Evolutionary conservation across 2,329 filamentous ascomycete species (phyloP).

Genomic region (Rachicladosporium sp.): DNA sequence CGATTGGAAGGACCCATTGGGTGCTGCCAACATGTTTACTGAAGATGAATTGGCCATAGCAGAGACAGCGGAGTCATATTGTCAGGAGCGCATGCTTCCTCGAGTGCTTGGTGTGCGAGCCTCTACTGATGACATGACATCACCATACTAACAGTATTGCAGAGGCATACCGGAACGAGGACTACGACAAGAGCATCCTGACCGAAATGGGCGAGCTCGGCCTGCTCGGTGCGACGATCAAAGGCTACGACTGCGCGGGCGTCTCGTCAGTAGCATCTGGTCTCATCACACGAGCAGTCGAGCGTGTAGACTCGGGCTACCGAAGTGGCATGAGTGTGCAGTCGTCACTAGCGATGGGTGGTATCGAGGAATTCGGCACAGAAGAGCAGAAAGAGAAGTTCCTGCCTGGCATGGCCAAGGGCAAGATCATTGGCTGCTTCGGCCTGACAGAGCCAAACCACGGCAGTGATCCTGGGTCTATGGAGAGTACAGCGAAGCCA

Average conservation of each 20-base stretch:
- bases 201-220: constrained; percentile 88
- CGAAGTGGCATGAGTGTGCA: constrained; percentile 89
- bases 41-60: constrained; percentile 84
- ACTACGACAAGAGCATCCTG: constrained; percentile 75
- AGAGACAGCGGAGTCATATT: constrained; percentile 86
- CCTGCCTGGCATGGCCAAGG: constrained; percentile 68
- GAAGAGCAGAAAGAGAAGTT: constrained; percentile 77
- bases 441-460: constrained; percentile 89
- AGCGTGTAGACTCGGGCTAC: constrained; percentile 84
- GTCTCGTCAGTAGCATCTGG: constrained; percentile 81
- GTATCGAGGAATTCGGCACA: constrained; percentile 78
- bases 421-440: constrained; percentile 72
- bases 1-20: constrained; percentile 86
- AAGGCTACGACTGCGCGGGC: constrained; percentile 80
- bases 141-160: not conserved
- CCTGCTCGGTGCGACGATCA: constrained; percentile 72
- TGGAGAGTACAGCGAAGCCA: constrained; percentile 77
- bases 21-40: constrained; percentile 61
- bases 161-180: constrained; percentile 79
- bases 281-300: constrained; percentile 78
- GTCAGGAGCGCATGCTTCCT: constrained; percentile 77
- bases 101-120: constrained; percentile 60
- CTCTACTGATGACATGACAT: not conserved
- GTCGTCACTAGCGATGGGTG: constrained; percentile 85
- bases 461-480: constrained; percentile 78